Base-by-base conservation (phyloP, 1,284 basidiomycete genomes). In the Trametes polyzona region DNA sequence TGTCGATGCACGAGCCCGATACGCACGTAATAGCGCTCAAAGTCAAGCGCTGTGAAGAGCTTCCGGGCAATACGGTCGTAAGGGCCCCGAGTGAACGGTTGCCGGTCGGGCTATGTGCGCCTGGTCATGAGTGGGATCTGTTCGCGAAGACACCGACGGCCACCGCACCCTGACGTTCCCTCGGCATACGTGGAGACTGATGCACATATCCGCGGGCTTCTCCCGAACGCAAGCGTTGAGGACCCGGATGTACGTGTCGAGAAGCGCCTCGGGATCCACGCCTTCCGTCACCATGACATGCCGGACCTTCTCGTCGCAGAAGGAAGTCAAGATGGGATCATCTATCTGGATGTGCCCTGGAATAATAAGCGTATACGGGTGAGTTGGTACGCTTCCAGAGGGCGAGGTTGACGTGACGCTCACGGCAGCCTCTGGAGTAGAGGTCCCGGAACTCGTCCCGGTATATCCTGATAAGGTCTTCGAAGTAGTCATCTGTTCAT, bases 171-270 rank as follows among this genome's bases (percentile, higher is more conserved):
- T 86, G 75, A 83, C 90, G 74, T 93, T 93, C 19, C 90, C 89
- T 52, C 90, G 80, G 69, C 90, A 92, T 62, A 90, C 81, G 68
- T 93, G 91, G 14, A 92, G 70, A 6, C 87, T 83, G 32, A 86
- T 71, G 33, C 74, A 78, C 74, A 93, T 77, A 71, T 91, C 88
- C 12, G 64, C 58, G 0, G 87, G 87, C 35, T 82, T 80, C 51
- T 74, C 76, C 47, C 76, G 70, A 10, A 90, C 77, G 59, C 83
- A 84, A 39, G 83, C 77, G 72, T 91, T 90, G 75, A 87, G 85
- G 41, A 87, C 77, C 41, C 78, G 77, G 65, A 90, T 84, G 70
- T 91, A 92, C 1, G 79, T 80, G 56, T 87, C 80, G n/a, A 91
- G 75, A 46, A 90, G 75, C 2, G 77, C 78, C 53, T 84, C 83